A percentile compares a stretch with the other conserved stretches of the same genome.
Conservation (phyloP, 768 basidiomycete genomes). For the Psilocybe azurescens region DNA sequence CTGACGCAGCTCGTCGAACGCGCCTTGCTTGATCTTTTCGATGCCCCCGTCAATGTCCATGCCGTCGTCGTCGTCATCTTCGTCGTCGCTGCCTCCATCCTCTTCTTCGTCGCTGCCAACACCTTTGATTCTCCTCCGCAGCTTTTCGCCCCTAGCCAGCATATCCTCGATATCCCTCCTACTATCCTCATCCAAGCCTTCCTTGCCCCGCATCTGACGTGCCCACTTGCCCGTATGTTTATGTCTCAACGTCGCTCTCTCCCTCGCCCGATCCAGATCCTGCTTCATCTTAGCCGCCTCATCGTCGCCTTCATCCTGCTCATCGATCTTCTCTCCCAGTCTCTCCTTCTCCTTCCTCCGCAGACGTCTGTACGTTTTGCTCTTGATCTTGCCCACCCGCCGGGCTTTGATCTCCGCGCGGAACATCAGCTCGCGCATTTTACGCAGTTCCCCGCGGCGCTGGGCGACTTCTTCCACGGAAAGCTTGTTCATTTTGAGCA, state of each 20-base stretch:
- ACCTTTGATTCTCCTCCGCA: slow-evolving; percentile 79
- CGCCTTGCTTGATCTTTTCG: slow-evolving; percentile 62
- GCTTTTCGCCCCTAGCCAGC: slow-evolving; percentile 80
- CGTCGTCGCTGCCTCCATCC: slow-evolving; percentile 52
- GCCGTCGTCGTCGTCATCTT: slow-evolving; percentile 42
- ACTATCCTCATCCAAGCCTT: slow-evolving; percentile 60
- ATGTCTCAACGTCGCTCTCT: slow-evolving; percentile 89
- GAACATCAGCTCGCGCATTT: slow-evolving; percentile 93
- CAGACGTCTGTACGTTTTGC: slow-evolving; percentile 88
- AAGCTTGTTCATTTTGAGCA: slow-evolving; percentile 79
- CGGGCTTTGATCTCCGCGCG: slow-evolving; percentile 91
- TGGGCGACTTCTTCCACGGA: slow-evolving; percentile 85
- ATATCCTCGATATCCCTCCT: slow-evolving; percentile 80
- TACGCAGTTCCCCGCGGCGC: slow-evolving; percentile 80
- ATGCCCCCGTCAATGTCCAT: slow-evolving; percentile 47
- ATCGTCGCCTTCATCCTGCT: slow-evolving; percentile 43
- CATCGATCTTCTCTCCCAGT: slow-evolving; percentile 56
- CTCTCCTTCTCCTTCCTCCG: slow-evolving; percentile 80
- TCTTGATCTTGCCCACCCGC: slow-evolving; percentile 94
- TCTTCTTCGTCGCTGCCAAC: slow-evolving; percentile 60
- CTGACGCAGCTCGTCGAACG: slow-evolving; percentile 77
- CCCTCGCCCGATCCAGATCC: slow-evolving; percentile 83
- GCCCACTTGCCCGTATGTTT: slow-evolving; percentile 92
- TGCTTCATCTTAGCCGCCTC: slow-evolving; percentile 61
- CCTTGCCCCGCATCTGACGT: slow-evolving; percentile 66